Base-by-base conservation (phyloP, 176 grass and related monocot species). In the Triticum dicoccoides region DNA sequence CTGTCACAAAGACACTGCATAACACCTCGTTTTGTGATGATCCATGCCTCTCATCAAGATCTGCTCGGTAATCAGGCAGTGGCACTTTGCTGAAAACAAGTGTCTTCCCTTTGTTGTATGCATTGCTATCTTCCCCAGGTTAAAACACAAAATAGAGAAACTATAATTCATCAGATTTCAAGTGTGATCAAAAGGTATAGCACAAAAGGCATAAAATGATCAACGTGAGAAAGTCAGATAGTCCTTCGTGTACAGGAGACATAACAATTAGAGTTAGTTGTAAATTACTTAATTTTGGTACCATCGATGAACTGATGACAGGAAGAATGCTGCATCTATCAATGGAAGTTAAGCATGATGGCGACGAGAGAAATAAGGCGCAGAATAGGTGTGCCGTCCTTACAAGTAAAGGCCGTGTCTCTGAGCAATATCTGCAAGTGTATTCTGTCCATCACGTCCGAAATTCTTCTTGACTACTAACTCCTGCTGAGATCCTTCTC, bases 41-140 rank as follows among this genome's bases (percentile, higher is more conserved):
- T 88, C 96, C 96, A 92, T 98, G 90, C 29, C 88, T 89, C 78
- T 96, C 92, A 74, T 98, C 96, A 73, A 98, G 92, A 91, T 98
- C 96, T 70, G 93, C 96, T 63, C 96, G 90, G 82, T 98, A 98
- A 88, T 98, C 90, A 89, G 92, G 96, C 84, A 98, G 68, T 82
- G 96, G 96, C 17, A 91, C 78, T 91, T 98, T 98, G 79, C 96
- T 98, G 76, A 98, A 94, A 68, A 98, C 96, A 85, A 98, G 81
- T 76, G 82, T 88, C 82, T 94, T 98, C 41, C 93, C 96, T 96
- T 88, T 96, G 79, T 94, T 92, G 88, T 96, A 96, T 77, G 88
- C 93, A 88, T 96, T 92, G 77, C 96, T 98, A 89, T 77, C 86
- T 91, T 89, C 82, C 92, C 61, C 88, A 84, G 72, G 79, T 63